These are phyloP conservation scores for Exophiala aquamarina DNA, from an alignment of 2,329 filamentous ascomycete genomes.

Conservation along the genomic window DNA sequence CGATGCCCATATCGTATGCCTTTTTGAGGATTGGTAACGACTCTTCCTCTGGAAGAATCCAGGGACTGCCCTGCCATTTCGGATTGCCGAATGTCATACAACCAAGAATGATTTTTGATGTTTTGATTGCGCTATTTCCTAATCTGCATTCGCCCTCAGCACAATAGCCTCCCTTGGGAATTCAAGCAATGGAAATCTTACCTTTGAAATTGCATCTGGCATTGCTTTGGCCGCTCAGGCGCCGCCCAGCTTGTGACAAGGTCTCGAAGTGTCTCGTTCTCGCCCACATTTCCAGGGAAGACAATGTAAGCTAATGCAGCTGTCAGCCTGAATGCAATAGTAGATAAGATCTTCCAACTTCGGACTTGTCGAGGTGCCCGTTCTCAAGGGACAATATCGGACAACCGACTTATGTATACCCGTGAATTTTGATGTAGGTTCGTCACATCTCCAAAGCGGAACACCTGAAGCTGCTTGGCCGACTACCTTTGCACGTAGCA, in stretches of 20 bases:
- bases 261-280: slow-evolving; percentile 47
- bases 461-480: slow-evolving; percentile 60
- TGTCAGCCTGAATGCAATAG: slow-evolving; percentile 1
- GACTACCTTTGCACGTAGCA: slow-evolving; percentile 55
- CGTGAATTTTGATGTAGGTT: slow-evolving; percentile 50
- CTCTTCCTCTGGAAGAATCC: not conserved
- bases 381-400: no score
- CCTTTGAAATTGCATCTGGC: no score
- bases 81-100: no score
- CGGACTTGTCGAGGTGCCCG: no score
- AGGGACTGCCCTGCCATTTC: no score
- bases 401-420: slow-evolving; percentile 42
- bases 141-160: no score
- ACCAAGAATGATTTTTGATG: no score
- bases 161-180: no score
- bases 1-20: slow-evolving; percentile 18
- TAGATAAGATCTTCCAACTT: no score
- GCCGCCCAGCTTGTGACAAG: slow-evolving; percentile 46
- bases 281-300: slow-evolving; percentile 60
- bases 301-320: slow-evolving; percentile 47
- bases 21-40: slow-evolving; percentile 13
- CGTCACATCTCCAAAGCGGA: slow-evolving; percentile 60
- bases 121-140: no score
- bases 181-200: no score
- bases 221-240: no score